Evolutionary conservation across 345 rosid genomes (phyloP), one percentile per base, ranked within the genome.

Genomic region (Camelina neglecta): DNA sequence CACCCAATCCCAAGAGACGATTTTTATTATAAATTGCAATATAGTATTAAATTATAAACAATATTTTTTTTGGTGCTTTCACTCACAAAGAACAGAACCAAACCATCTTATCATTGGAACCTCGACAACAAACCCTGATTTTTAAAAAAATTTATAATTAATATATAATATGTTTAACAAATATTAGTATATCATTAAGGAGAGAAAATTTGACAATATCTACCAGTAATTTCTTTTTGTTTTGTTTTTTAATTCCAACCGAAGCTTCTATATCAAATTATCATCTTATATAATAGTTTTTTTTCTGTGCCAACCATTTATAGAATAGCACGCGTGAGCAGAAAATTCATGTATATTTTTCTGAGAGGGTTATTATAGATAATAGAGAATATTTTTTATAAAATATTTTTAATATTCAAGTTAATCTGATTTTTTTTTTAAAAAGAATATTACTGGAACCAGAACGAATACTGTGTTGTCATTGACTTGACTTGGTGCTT

Each of bases 71-170:
- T 9, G 10, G 18, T 45, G 44, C 15, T n/a, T 53, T 55, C 75
- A 70, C 80, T 56, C 75, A 57, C 60, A 71, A 48, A 60, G 77
- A 81, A 82, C 83, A 78, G 68, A 79, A 85, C 82, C 82, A 78
- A 79, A 80, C 86, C 85, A 70, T 81, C 88, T 79, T 78, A 87
- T 89, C 84, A 89, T 85, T 85, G 89, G 84, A 81, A 80, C 89
- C 73, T 73, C 35, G 84, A 84, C 87, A 82, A 87, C 89, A 75
- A 85, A 81, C 81, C 61, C 82, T 71, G 70, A 60, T 61, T 66
- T 61, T 60, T 15, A 4, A 29, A 4, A 29, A 16, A 47, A 62
- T 54, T 60, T 42, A 35, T 53, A 53, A 4, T 7, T 20, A 20
- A 58, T 9, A 54, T 36, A 68, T 63, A 26, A 26, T 26, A 80